These are phyloP conservation scores for Boletus patriciae DNA, from an alignment of 768 basidiomycete genomes.

Conservation along the genomic window DNA sequence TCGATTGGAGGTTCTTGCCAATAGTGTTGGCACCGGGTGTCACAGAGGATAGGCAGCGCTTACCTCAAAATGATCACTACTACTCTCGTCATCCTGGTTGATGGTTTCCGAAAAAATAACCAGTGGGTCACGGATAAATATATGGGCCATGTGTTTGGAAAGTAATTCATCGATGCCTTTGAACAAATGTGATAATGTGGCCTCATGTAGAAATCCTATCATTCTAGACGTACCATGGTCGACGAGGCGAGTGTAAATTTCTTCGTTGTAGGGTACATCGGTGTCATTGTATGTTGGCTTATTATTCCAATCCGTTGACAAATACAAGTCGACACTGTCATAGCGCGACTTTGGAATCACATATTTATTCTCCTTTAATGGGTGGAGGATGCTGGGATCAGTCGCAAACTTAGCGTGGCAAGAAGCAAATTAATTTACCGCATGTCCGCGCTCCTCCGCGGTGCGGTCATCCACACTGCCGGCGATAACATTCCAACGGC, in stretches of 20 bases:
- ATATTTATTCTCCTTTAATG: slow-evolving; percentile 70
- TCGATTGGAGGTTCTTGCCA: slow-evolving; percentile 92
- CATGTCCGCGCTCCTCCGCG: slow-evolving; percentile 84
- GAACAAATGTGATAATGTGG: not conserved
- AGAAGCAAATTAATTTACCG: slow-evolving; percentile 48
- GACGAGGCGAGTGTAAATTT: slow-evolving; percentile 68
- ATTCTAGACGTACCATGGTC: slow-evolving; percentile 58
- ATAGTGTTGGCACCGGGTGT: not conserved
- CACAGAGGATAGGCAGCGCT: not conserved
- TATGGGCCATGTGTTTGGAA: slow-evolving; percentile 88
- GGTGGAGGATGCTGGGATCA: slow-evolving; percentile 45
- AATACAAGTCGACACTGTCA: slow-evolving; percentile 92
- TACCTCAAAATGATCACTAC: slow-evolving; percentile 96
- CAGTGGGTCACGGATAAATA: slow-evolving; percentile 97
- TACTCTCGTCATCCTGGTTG: slow-evolving; percentile 82
- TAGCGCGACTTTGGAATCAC: slow-evolving; percentile 96
- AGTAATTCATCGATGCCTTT: slow-evolving; percentile 83
- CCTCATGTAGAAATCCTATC: not conserved
- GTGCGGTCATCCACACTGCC: slow-evolving; percentile 98
- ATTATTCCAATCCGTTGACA: slow-evolving; percentile 84
- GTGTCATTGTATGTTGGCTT: slow-evolving; percentile 95
- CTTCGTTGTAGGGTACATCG: slow-evolving; percentile 72
- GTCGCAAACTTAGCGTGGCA: slow-evolving; percentile 1
- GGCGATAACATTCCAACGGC: slow-evolving; percentile 97
- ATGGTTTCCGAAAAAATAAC: slow-evolving; percentile 94